These are phyloP conservation scores for Lentinus tigrinus DNA, from an alignment of 768 basidiomycete species.

Conservation along the genomic window DNA sequence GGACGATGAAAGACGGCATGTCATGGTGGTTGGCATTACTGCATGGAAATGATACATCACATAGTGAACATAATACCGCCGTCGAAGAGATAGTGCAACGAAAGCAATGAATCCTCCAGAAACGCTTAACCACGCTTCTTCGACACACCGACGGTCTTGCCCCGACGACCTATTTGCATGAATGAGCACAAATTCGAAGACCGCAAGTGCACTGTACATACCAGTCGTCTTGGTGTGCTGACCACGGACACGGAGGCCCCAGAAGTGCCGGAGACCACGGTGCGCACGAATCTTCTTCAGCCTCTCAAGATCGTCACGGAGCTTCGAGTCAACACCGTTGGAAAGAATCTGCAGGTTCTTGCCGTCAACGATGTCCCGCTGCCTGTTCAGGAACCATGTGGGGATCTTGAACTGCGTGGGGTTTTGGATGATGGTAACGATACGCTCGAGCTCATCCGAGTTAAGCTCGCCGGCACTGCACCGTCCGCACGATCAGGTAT, in stretches of 20 bases:
- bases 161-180: constrained; percentile 71
- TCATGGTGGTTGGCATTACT: constrained; percentile 21
- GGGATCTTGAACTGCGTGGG: constrained; percentile 99
- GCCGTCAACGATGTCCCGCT: constrained; percentile 96
- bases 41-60: constrained; percentile 19
- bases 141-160: constrained; percentile 95
- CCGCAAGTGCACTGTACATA: constrained; percentile 30
- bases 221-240: constrained; percentile 99
- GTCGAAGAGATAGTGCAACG: constrained; percentile 12
- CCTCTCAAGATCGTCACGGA: constrained; percentile 96
- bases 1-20: constrained; percentile 8
- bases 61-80: constrained; percentile 20
- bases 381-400: constrained; percentile 98
- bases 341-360: constrained; percentile 96
- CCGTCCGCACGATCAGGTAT: neutral
- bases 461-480: constrained; percentile 97
- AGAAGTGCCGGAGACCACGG: constrained; percentile 88
- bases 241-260: constrained; percentile 94
- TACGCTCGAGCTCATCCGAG: constrained; percentile 98
- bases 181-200: neutral
- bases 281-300: constrained; percentile 99
- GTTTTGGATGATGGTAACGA: constrained; percentile 99
- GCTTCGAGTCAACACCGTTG: constrained; percentile 95
- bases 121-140: constrained; percentile 71
- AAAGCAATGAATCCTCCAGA: neutral